phyloP scores from a whole-genome alignment of 2,329 filamentous ascomycete species.

The Malbranchea zuffiana region DNA sequence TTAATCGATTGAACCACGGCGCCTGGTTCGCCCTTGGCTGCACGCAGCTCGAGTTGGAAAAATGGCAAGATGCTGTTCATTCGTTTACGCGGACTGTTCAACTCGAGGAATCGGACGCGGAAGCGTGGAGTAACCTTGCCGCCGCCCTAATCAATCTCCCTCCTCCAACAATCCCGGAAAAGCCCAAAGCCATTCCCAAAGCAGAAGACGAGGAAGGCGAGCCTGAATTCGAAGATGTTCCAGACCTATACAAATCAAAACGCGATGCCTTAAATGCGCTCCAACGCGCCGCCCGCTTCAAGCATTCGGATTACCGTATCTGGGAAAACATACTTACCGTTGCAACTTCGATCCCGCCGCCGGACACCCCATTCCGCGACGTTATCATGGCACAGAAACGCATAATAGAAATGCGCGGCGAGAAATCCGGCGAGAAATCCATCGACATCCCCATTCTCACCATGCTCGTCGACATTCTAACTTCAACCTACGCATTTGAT shows the following conservation, averaged over 20 bases:
- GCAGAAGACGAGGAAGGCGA: conserved; percentile 21
- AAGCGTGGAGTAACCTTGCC: conserved; percentile 91
- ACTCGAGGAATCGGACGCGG: conserved; percentile 75
- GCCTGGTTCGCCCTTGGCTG: conserved; percentile 89
- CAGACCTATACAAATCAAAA: conserved; percentile 52
- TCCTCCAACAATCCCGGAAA: conserved; percentile 16
- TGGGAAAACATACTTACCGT: conserved; percentile 95
- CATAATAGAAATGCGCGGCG: conserved; percentile 61
- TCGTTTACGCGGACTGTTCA: conserved; percentile 76
- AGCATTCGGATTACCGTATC: conserved; percentile 79
- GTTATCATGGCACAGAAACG: conserved; percentile 63
- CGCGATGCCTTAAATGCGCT: conserved; percentile 71
- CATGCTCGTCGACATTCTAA: conserved; percentile 60
- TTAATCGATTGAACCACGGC: conserved; percentile 70
- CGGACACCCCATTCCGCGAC: conserved; percentile 54
- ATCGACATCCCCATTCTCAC: conserved; percentile 64
- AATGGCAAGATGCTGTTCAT: conserved; percentile 68
- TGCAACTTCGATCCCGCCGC: conserved; percentile 63
- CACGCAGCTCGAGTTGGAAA: conserved; percentile 64
- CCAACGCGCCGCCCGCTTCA: conserved; percentile 73
- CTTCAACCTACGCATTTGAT: conserved; percentile 38
- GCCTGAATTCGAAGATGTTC: conserved; percentile 12
- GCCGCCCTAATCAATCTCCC: conserved; percentile 58
- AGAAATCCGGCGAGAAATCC: conserved; percentile 59
- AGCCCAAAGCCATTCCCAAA: conserved; percentile 14